phyloP scores from a whole-genome alignment of 345 rosid genomes.

The Corchorus olitorius region DNA sequence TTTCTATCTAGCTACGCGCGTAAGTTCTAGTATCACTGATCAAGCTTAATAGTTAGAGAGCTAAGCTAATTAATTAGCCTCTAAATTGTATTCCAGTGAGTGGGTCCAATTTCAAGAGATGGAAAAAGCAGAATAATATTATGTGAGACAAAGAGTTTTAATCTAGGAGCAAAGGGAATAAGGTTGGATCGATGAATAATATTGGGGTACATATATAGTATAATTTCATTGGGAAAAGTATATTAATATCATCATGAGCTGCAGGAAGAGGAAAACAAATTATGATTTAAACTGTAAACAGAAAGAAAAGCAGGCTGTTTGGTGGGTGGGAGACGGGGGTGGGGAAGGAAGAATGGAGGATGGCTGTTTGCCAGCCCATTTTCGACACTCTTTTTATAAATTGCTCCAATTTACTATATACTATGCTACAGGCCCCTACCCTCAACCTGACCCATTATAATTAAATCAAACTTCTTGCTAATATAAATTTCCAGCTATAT shows the following conservation, averaged over 20 bases:
- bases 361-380: constrained; percentile 13
- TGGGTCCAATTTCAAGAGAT: too few species aligned
- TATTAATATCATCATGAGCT: background rate
- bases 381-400: background rate
- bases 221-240: background rate
- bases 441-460: too few species aligned
- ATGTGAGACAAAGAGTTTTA: background rate
- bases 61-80: too few species aligned
- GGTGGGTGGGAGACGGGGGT: constrained; percentile 7
- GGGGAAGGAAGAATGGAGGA: background rate
- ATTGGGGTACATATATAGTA: background rate
- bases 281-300: background rate
- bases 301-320: background rate
- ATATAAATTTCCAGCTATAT: too few species aligned
- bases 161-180: background rate
- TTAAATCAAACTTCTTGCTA: too few species aligned
- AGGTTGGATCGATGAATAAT: background rate
- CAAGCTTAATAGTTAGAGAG: too few species aligned
- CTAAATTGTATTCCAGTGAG: too few species aligned
- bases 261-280: background rate
- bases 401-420: background rate
- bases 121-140: too few species aligned
- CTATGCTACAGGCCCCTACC: too few species aligned
- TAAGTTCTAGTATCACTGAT: too few species aligned
- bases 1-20: too few species aligned